Evolutionary conservation across 2,329 filamentous ascomycete species (phyloP).

Genomic region (Xylariaceae sp.): DNA sequence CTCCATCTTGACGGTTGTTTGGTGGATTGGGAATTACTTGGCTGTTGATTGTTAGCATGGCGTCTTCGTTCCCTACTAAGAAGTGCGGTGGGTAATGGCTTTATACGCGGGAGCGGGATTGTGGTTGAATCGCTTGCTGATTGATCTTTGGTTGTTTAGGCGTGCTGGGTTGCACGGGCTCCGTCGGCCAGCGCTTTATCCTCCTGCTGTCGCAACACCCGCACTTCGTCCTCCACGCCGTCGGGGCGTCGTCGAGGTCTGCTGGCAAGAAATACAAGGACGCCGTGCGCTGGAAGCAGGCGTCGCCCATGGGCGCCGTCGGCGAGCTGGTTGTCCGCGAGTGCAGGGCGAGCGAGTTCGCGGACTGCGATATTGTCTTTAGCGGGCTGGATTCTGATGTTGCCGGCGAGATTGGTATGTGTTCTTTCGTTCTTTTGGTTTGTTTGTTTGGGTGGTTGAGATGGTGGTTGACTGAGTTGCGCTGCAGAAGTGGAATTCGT

Average conservation of each 20-base stretch:
- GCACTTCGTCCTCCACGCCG: constrained; percentile 76
- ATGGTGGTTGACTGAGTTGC: neutral
- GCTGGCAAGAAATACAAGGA: constrained; percentile 93
- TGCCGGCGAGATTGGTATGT: constrained; percentile 80
- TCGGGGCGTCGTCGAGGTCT: constrained; percentile 84
- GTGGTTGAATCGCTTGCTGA: too few relatives aligned
- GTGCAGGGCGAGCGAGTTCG: constrained; percentile 77
- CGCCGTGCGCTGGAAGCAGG: constrained; percentile 93
- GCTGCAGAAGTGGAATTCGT: constrained; percentile 80
- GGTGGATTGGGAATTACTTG: too few relatives aligned
- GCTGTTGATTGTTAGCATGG: constrained; percentile 20
- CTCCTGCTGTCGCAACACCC: constrained; percentile 86
- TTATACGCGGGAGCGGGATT: too few relatives aligned
- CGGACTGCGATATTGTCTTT: constrained; percentile 89
- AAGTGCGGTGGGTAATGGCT: constrained; percentile 49
- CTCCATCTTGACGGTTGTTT: too few relatives aligned
- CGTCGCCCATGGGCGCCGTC: constrained; percentile 72
- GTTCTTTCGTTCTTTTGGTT: neutral
- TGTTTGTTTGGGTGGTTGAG: neutral
- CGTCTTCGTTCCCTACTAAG: constrained; percentile 49
- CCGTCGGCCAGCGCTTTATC: constrained; percentile 93
- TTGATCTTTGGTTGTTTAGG: constrained; percentile 33
- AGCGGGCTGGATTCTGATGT: constrained; percentile 89
- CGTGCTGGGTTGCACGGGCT: constrained; percentile 88
- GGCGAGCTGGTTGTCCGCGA: constrained; percentile 80